Evolutionary conservation across 2,329 filamentous ascomycete species (phyloP).

Genomic region (Calonectria fujianensis): DNA sequence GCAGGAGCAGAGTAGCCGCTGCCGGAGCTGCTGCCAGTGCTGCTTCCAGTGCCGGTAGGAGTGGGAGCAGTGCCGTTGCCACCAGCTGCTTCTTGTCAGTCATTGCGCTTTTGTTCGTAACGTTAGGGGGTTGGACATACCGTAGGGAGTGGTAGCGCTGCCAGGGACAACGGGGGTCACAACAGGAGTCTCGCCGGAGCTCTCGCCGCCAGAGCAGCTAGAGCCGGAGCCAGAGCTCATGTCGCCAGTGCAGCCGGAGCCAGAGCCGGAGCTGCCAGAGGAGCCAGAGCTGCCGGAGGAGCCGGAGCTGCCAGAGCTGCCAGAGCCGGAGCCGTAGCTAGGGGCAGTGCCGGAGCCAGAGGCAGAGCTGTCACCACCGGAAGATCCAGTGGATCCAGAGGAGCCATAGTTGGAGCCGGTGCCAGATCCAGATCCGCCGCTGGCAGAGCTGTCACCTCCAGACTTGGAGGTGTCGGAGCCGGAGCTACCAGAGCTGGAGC

Average conservation of each 20-base stretch:
- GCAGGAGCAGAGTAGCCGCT: slow-evolving; percentile 38
- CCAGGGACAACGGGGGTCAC: slow-evolving; percentile 16
- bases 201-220: slow-evolving; percentile 2
- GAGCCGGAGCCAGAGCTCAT: slow-evolving; percentile 1
- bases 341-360: slow-evolving; percentile 1
- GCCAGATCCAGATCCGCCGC: background rate
- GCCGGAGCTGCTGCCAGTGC: slow-evolving; percentile 43
- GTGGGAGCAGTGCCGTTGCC: slow-evolving; percentile 32
- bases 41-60: slow-evolving; percentile 17
- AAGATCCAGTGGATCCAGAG: slow-evolving; percentile 8
- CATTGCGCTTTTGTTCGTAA: background rate
- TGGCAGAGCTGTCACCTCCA: too few relatives aligned
- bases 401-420: slow-evolving; percentile 16
- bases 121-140: slow-evolving; percentile 29
- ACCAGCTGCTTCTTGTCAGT: slow-evolving; percentile 34
- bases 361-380: slow-evolving; percentile 15
- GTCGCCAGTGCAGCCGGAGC: background rate
- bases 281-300: background rate
- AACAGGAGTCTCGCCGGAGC: slow-evolving; percentile 17
- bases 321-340: background rate
- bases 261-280: background rate
- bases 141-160: slow-evolving; percentile 34
- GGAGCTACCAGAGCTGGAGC: too few relatives aligned
- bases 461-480: too few relatives aligned
- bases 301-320: background rate